A percentile compares a stretch with the other conserved stretches of the same genome.
Conservation (phyloP, 345 rosid genomes). For the Cochlearia excelsa region DNA sequence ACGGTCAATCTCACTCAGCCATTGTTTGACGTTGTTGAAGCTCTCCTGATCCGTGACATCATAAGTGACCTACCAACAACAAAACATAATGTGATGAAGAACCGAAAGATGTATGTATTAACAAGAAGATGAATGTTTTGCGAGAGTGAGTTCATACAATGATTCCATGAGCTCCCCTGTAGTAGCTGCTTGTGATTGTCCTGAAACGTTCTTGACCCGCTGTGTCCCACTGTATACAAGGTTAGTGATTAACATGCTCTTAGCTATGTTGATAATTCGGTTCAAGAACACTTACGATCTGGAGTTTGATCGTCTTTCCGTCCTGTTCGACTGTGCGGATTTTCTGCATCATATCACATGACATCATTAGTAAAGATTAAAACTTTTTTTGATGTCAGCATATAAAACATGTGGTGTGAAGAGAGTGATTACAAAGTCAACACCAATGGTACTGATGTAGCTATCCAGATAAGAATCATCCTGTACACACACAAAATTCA, state of each 20-base stretch:
- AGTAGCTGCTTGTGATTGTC: constrained; percentile 89
- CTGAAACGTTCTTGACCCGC: constrained; percentile 93
- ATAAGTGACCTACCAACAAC: constrained; percentile 57
- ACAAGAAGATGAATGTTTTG: not conserved
- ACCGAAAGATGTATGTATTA: not conserved
- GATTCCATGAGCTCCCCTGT: constrained; percentile 93
- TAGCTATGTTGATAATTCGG: not conserved
- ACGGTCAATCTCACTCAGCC: constrained; percentile 74
- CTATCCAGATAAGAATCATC: constrained; percentile 88
- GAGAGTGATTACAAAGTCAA: constrained; percentile 76
- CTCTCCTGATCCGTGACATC: constrained; percentile 87
- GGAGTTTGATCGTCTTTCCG: constrained; percentile 64
- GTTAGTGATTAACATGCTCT: not conserved
- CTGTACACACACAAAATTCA: constrained; percentile 28
- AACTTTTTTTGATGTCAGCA: not conserved
- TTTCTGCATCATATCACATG: constrained; percentile 51
- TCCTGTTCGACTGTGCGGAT: constrained; percentile 89
- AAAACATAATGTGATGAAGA: not conserved
- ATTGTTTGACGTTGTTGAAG: constrained; percentile 74
- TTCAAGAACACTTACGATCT: constrained; percentile 33
- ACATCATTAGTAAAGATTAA: not conserved
- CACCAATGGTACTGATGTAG: constrained; percentile 91
- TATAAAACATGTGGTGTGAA: constrained; percentile 31
- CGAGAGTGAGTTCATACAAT: constrained; percentile 44
- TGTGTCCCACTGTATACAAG: constrained; percentile 76